A percentile compares a stretch with the other conserved stretches of the same genome.
Evolutionary conservation across 176 grass and related monocot species (phyloP).

Genomic region (Zoysia japonica): DNA sequence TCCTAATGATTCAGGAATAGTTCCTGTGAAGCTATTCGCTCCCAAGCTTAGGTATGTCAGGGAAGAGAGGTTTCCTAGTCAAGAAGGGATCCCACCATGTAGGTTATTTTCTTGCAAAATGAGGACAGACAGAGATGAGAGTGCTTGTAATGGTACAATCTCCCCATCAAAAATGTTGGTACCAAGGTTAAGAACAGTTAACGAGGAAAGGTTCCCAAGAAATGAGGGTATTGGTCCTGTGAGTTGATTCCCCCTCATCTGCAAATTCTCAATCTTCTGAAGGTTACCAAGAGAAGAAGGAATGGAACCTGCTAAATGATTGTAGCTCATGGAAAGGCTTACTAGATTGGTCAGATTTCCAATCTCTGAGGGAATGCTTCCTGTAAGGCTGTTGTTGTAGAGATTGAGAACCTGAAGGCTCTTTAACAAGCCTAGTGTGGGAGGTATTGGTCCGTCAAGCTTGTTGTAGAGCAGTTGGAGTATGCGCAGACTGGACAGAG

Average conservation of each 20-base stretch:
- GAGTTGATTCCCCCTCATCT: slow-evolving; percentile 21
- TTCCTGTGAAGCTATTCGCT: slow-evolving; percentile 17
- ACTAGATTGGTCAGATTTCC: slow-evolving; percentile 14
- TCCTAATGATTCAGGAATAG: slow-evolving; percentile 36
- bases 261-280: slow-evolving; percentile 17
- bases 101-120: slow-evolving; percentile 10
- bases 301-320: slow-evolving; percentile 19
- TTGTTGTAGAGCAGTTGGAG: slow-evolving; percentile 14
- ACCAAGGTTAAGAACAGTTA: background rate
- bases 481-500: background rate
- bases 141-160: slow-evolving; percentile 26
- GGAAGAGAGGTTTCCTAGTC: slow-evolving; percentile 31
- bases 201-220: slow-evolving; percentile 24
- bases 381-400: slow-evolving; percentile 19
- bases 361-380: slow-evolving; percentile 25
- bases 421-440: background rate
- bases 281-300: slow-evolving; percentile 16
- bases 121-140: slow-evolving; percentile 5
- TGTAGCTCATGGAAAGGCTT: background rate
- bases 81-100: slow-evolving; percentile 21
- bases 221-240: slow-evolving; percentile 11
- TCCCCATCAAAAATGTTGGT: slow-evolving; percentile 25
- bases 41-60: slow-evolving; percentile 2
- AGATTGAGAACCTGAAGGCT: slow-evolving; percentile 20
- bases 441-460: background rate